phyloP scores from a whole-genome alignment of 805 yeast species.

The Saccharomycopsis babjevae region DNA sequence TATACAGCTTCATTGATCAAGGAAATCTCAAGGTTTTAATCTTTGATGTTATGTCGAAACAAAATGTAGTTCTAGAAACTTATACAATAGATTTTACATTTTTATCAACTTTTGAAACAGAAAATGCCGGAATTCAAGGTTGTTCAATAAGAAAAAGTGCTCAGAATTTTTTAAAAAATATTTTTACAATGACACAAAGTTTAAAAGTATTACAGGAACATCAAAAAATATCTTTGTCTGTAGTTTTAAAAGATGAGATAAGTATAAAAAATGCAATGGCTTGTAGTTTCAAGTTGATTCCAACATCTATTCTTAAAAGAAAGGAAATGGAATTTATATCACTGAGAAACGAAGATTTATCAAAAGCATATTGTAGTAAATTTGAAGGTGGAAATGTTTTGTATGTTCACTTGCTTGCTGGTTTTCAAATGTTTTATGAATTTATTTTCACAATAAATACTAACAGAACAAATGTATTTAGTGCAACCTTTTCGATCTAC shows the following conservation, averaged over 20 bases:
- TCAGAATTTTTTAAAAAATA: not conserved
- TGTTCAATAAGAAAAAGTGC: not conserved
- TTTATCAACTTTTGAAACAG: not conserved
- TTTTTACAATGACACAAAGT: not conserved
- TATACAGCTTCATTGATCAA: constrained; percentile 33
- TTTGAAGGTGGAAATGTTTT: not conserved
- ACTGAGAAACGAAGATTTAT: not conserved
- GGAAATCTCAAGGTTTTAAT: constrained; percentile 36
- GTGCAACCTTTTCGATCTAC: not conserved
- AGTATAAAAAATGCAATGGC: not conserved
- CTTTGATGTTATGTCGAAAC: constrained; percentile 29
- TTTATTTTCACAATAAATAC: not conserved
- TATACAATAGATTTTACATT: not conserved
- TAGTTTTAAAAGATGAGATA: not conserved
- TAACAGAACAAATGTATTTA: not conserved
- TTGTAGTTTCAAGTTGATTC: not conserved
- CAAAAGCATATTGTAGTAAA: not conserved
- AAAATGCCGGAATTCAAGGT: not conserved
- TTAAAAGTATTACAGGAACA: not conserved
- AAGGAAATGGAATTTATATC: not conserved
- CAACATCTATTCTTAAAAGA: not conserved
- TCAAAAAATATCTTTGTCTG: not conserved
- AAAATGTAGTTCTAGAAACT: not conserved
- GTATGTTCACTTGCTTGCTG: not conserved
- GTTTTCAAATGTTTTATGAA: too few relatives aligned